Base-by-base conservation (phyloP, 495 filamentous ascomycete species). In the Neurospora sp. region DNA sequence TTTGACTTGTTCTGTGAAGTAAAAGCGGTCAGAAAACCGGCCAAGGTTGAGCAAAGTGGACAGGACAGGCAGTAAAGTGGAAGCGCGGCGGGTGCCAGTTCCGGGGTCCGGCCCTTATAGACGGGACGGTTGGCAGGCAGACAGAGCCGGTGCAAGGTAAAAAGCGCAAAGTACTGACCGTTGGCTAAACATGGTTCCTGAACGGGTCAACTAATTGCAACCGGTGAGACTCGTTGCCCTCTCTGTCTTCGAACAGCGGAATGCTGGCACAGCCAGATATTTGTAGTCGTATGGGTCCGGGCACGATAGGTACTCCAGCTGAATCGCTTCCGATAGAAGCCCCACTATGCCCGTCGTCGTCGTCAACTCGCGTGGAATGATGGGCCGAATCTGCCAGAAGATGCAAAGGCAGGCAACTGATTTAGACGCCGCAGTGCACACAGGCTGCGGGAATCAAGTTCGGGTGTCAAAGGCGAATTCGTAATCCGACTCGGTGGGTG, bases 1-100 rank as follows among this genome's bases (percentile, higher is more conserved):
- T 97, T 82, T 94, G 94, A 77, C 89, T 94, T 76, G 89, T 92
- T 76, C 93, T 96, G 78, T 53, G 74, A 37, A 71, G 68, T n/a
- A 27, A 6, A 35, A 53, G 14, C 8, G 53, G 80, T 84, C 65
- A 84, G 80, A 72, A 76, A 68, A 48, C 41, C 68, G n/a, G 31
- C 53, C 65, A 53, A 38, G 22, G 70, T 65, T 27, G 42, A 44
- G 45, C 68, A 69, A 35, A 53, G 40, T 65, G 39, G 35, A 38
- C 70, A 27, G 4, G 16, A 38, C 70, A 27, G 9, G 27, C 41
- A 37, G 31, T 39, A 10, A 20, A 14, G 22, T 18, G 35, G 69
- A n/a, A 31, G 68, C n/a, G n/a, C n/a, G n/a, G n/a, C n/a, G n/a
- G n/a, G n/a, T 20, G 53, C 27, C 53, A 39, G 48, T 40, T 37